Conservation (phyloP, 345 rosid species). For the Populus nigra region DNA sequence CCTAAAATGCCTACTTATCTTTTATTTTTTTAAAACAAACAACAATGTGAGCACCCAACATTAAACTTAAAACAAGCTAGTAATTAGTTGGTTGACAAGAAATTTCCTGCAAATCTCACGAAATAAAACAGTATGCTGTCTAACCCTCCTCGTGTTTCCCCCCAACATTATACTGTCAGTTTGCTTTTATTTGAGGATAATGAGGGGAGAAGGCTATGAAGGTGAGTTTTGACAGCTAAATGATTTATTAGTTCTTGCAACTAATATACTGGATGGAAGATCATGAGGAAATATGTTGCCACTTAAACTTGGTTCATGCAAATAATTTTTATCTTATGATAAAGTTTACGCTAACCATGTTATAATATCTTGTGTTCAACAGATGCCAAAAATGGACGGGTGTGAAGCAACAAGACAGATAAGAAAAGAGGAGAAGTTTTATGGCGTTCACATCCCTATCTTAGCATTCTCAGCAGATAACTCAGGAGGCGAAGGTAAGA, state of each 20-base stretch:
- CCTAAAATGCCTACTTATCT: not conserved
- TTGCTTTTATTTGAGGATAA: no score
- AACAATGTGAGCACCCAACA: not conserved
- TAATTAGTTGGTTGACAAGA: not conserved
- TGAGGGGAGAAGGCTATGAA: not conserved
- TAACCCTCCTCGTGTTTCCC: no score
- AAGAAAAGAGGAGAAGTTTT: slow-evolving; percentile 12
- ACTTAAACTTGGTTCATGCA: not conserved
- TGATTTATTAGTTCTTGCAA: not conserved
- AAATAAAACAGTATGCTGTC: not conserved
- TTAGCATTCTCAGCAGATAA: slow-evolving; percentile 21
- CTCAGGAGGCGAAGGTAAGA: not conserved
- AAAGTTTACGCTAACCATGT: not conserved
- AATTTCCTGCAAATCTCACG: not conserved
- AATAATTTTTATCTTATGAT: not conserved
- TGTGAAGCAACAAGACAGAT: slow-evolving; percentile 28
- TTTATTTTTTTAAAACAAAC: not conserved
- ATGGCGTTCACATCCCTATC: slow-evolving; percentile 14
- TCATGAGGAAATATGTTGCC: no score
- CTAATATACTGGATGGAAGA: not conserved
- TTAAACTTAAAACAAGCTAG: not conserved
- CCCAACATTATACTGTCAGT: no score
- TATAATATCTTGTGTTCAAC: not conserved
- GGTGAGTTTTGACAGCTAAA: not conserved
- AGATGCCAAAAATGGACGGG: slow-evolving; percentile 31